Percentiles rank a stretch among this genome's conserved stretches.
Conservation (phyloP, 2,329 filamentous ascomycete species). For the Cladosporium sp. region DNA sequence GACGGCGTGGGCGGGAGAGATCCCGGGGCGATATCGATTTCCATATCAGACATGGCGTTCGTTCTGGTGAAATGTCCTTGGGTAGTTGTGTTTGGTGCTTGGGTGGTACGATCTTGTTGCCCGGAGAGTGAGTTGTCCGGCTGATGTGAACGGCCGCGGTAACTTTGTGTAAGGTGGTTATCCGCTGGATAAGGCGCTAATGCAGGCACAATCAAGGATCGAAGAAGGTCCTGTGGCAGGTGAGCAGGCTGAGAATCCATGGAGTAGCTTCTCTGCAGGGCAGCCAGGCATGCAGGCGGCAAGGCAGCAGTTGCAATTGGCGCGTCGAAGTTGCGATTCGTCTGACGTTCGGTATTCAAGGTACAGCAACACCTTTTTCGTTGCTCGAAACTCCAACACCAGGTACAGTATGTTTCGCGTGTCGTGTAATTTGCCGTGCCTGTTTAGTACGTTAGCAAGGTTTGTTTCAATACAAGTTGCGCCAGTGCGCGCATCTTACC, state of each 20-base stretch:
- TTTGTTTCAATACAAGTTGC: background rate
- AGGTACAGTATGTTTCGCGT: background rate
- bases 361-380: background rate
- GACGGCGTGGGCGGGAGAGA: background rate
- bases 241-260: background rate
- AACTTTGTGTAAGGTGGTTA: background rate
- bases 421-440: background rate
- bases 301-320: conserved; percentile 2
- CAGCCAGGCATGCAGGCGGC: background rate
- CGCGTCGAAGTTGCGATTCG: background rate
- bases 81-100: background rate
- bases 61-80: background rate
- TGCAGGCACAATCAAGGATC: background rate
- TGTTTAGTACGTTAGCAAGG: background rate
- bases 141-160: background rate
- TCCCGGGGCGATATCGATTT: background rate
- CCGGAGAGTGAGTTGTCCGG: background rate
- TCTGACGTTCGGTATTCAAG: background rate
- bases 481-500: background rate
- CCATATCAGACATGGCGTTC: background rate
- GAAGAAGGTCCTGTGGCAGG: background rate
- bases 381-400: background rate
- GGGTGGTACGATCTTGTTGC: background rate
- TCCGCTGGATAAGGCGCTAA: background rate
- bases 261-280: background rate